A percentile compares a stretch with the other conserved stretches of the same genome.
Evolutionary conservation across 2,329 filamentous ascomycete genomes (phyloP).

Genomic region (Fusarium haematococcum): DNA sequence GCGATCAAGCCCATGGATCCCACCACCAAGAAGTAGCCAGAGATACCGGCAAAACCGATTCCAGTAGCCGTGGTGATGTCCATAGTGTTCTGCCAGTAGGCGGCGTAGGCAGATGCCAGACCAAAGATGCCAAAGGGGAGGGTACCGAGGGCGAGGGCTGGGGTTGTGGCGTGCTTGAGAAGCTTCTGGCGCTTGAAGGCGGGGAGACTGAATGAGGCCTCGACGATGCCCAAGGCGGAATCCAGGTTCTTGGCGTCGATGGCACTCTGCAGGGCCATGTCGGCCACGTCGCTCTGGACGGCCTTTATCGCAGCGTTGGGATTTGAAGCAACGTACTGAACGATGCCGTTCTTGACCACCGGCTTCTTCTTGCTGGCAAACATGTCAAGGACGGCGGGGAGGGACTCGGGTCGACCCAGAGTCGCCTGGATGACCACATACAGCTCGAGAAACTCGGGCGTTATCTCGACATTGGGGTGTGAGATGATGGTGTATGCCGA

Average conservation of each 20-base stretch:
- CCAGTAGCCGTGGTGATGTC: slow-evolving; percentile 79
- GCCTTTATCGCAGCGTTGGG: slow-evolving; percentile 78
- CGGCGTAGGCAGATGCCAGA: slow-evolving; percentile 66
- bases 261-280: slow-evolving; percentile 81
- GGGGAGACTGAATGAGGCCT: slow-evolving; percentile 73
- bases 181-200: slow-evolving; percentile 77
- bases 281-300: slow-evolving; percentile 76
- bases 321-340: slow-evolving; percentile 72
- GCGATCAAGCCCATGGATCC: slow-evolving; percentile 86
- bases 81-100: slow-evolving; percentile 73
- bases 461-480: slow-evolving; percentile 84
- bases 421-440: slow-evolving; percentile 84
- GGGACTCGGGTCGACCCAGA: slow-evolving; percentile 78
- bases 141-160: slow-evolving; percentile 66
- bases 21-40: slow-evolving; percentile 86
- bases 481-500: slow-evolving; percentile 77
- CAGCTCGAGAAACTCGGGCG: slow-evolving; percentile 74
- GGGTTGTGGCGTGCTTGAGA: slow-evolving; percentile 71
- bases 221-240: slow-evolving; percentile 80
- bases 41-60: slow-evolving; percentile 82
- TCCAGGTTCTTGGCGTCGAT: slow-evolving; percentile 83
- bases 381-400: slow-evolving; percentile 83
- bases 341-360: slow-evolving; percentile 66
- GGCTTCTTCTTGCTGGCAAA: slow-evolving; percentile 88
- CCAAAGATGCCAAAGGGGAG: slow-evolving; percentile 78